Evolutionary conservation across 2,329 filamentous ascomycete genomes (phyloP), one percentile per base, ranked within the genome.

Genomic region (Gaeumannomyces sp.): DNA sequence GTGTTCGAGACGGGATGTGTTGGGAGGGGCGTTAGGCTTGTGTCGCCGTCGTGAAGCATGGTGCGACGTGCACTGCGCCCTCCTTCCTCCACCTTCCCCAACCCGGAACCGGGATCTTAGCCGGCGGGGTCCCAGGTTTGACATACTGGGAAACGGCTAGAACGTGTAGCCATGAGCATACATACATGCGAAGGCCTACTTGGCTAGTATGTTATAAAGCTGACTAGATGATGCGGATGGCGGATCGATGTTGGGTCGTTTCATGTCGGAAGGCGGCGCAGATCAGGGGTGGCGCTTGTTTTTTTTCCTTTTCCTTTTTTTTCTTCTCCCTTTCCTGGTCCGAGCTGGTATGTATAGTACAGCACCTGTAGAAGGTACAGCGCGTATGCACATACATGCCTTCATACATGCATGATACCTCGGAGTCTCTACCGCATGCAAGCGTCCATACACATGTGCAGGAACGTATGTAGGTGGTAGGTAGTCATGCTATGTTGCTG

Each of bases 1-100:
- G 76, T 91, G 19, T 93, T 93, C 73, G 85, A 91, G 71, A 93
- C 90, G 16, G 81, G 87, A 19, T 89, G 85, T 70, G 88, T 92
- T n/a, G 90, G 90, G 1, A 80, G 83, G 66, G 90, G 85, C 14
- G 82, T 91, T 65, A 80, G 86, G 68, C 62, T 76, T 50, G 27
- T 64, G 29, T 31, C 19, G 22, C 45, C 45, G 45, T 25, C 45
- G 7, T 53, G 22, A 53, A 53, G 45, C 45, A 53, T 53, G 45
- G 45, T 53, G 45, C 45, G 50, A 10, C 31, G 29, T 38, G 59
- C n/a, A 60, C 14, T 28, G 25, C 11, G 31, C 11, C 28, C 59
- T 11, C 25, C 7, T 22, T 22, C 19, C 22, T n/a, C 33, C 45
- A 3, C 22, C 1, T 10, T 22, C 19, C 45, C 11, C 14, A 14